Evolutionary conservation across 108 stramenopile species (phyloP).

Genomic region (Fragilariopsis cylindrus): DNA sequence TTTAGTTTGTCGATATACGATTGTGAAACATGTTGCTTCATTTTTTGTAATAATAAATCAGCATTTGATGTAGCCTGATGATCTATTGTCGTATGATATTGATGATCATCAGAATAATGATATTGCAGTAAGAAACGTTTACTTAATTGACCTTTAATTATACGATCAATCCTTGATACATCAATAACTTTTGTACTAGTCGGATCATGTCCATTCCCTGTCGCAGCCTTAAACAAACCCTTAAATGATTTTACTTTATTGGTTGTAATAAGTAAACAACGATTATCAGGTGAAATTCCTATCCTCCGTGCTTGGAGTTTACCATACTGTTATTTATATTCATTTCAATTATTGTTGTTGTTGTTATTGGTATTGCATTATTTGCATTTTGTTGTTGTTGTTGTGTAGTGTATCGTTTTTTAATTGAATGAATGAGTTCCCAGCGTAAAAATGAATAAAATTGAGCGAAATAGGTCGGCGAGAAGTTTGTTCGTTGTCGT

Average conservation of each 20-base stretch:
- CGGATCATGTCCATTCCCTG: slow-evolving; percentile 6
- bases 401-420: neutral
- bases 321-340: slow-evolving; percentile 42
- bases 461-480: neutral
- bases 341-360: neutral
- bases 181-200: slow-evolving; percentile 49
- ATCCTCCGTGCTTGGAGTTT: slow-evolving; percentile 73
- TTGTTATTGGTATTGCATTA: neutral
- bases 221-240: slow-evolving; percentile 40
- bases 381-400: too few relatives aligned
- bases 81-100: slow-evolving; percentile 13
- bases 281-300: slow-evolving; percentile 61
- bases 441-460: neutral
- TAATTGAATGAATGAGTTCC: neutral
- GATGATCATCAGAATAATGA: neutral
- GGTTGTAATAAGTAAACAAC: slow-evolving; percentile 61
- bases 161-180: slow-evolving; percentile 61
- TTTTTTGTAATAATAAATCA: slow-evolving; percentile 1
- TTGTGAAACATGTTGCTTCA: slow-evolving; percentile 23
- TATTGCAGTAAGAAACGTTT: slow-evolving; percentile 47
- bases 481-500: neutral
- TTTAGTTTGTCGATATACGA: slow-evolving; percentile 20
- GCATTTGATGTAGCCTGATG: neutral
- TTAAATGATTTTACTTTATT: slow-evolving; percentile 46
- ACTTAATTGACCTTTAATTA: slow-evolving; percentile 65